Percentiles rank a stretch among this genome's conserved stretches.
phyloP scores from a whole-genome alignment of 306 rosid species.

The Casuarina glauca region DNA sequence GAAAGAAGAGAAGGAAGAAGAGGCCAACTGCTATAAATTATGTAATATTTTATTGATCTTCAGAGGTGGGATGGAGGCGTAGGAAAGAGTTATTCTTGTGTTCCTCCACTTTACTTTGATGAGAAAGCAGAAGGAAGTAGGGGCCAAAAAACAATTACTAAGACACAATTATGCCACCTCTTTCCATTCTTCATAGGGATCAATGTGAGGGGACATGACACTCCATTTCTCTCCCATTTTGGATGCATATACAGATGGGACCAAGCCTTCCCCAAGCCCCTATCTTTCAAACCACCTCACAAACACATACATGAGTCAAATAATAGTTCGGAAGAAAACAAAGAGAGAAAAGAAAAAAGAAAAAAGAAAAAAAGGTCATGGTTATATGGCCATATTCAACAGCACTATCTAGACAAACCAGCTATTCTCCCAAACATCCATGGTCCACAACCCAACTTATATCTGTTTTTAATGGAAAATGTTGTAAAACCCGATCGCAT shows the following conservation, averaged over 20 bases:
- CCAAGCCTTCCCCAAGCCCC: conserved; percentile 33
- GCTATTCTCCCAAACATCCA: conserved; percentile 37
- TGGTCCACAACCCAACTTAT: conserved; percentile 59
- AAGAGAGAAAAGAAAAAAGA: too few species aligned
- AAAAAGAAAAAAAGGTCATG: neutral
- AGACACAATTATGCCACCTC: conserved; percentile 68
- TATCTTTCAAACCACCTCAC: conserved; percentile 48
- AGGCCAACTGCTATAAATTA: neutral
- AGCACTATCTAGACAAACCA: conserved; percentile 64
- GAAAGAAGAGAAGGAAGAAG: neutral
- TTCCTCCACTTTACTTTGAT: conserved; percentile 52
- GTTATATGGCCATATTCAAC: conserved; percentile 32
- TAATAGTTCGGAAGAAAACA: conserved; percentile 14
- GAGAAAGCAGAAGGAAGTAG: conserved; percentile 34
- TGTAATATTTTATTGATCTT: conserved; percentile 35
- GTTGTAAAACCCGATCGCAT: conserved; percentile 38
- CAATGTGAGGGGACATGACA: conserved; percentile 67
- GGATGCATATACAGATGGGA: conserved; percentile 72
- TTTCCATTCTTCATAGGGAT: conserved; percentile 63
- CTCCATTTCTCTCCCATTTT: conserved; percentile 55
- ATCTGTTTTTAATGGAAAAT: conserved; percentile 59
- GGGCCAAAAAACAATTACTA: conserved; percentile 37
- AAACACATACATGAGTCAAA: conserved; percentile 31
- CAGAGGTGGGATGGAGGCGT: conserved; percentile 51
- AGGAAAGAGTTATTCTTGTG: conserved; percentile 38